Base-by-base conservation (phyloP, 176 grass and related monocot species). In the Chrysopogon serrulatus region DNA sequence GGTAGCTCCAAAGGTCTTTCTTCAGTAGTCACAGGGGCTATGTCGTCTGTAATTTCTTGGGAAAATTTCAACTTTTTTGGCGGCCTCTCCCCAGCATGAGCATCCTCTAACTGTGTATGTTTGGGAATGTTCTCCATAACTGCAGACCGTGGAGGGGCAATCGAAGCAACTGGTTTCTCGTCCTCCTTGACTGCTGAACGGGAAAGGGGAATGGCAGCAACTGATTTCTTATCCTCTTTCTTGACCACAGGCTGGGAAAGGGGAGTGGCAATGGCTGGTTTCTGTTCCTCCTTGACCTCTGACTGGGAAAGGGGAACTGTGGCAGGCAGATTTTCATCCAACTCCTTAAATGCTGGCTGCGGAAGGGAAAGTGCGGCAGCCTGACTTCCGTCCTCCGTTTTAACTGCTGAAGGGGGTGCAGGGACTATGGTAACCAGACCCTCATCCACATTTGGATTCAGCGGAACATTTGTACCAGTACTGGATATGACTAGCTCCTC, bases 51-150 rank as follows among this genome's bases (percentile, higher is more conserved):
- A 64, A 65, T 10, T 74, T 71, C 83, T 61, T 87, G 32, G 57
- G 66, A 74, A 41, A 79, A 66, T 79, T 85, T 95, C 42, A 84
- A 56, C 78, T 79, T 92, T 78, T 90, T 92, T 56, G 80, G 30
- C 24, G 60, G 80, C 57, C 69, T 84, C 65, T 84, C 80, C 65
- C 53, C 87, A 59, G 36, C 4, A 14, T 76, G 34, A 70, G 49
- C 74, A 71, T 62, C 71, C 60, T 76, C 63, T 26, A n/a, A 49
- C 16, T 31, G 26, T 63, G 1, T 27, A 18, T 23, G 32, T 70
- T 83, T 83, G 75, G 49, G 23, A 86, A 30, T 62, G 39, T 77
- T 84, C 23, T 76, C 51, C 65, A n/a, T 36, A 53, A 13, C 48
- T 62, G 37, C 19, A 47, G 69, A 37, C 21, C 1, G 28, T 6